Evolutionary conservation across 1,284 basidiomycete species (phyloP).

Genomic region (Sphaerobolus stellatus): DNA sequence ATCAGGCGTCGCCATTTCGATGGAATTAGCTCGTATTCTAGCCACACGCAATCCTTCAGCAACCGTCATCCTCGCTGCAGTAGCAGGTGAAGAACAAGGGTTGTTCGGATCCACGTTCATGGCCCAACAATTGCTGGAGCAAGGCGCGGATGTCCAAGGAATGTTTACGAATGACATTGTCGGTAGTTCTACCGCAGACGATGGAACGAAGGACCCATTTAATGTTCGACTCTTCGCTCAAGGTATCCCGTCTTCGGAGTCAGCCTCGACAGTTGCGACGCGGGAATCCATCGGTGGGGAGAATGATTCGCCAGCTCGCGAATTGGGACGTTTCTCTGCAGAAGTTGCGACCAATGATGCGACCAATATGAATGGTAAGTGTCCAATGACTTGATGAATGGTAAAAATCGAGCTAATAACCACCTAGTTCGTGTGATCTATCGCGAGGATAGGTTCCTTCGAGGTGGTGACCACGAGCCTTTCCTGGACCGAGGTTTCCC

Average conservation of each 20-base stretch:
- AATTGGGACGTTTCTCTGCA: constrained; percentile 49
- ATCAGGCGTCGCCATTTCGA: constrained; percentile 52
- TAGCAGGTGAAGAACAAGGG: constrained; percentile 55
- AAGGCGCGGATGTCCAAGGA: constrained; percentile 50
- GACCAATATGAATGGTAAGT: constrained; percentile 49
- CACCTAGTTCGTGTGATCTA: constrained; percentile 45
- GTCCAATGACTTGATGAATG: not conserved
- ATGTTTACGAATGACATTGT: constrained; percentile 56
- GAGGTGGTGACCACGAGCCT: constrained; percentile 53
- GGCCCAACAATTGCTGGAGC: constrained; percentile 41
- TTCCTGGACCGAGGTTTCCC: constrained; percentile 50
- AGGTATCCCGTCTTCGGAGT: constrained; percentile 47
- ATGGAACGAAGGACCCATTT: constrained; percentile 43
- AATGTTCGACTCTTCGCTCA: constrained; percentile 50
- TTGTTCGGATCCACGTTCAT: constrained; percentile 48
- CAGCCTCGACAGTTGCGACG: constrained; percentile 31
- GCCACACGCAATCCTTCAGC: constrained; percentile 41
- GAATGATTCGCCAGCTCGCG: constrained; percentile 51
- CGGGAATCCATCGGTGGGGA: constrained; percentile 47
- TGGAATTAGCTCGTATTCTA: constrained; percentile 52
- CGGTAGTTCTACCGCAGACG: constrained; percentile 48
- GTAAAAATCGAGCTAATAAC: not conserved
- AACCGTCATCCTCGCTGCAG: constrained; percentile 52
- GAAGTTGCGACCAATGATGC: constrained; percentile 47
- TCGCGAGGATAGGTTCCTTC: constrained; percentile 50